phyloP scores from a whole-genome alignment of 805 yeast genomes.

The Lipomyces chichibuensis region DNA sequence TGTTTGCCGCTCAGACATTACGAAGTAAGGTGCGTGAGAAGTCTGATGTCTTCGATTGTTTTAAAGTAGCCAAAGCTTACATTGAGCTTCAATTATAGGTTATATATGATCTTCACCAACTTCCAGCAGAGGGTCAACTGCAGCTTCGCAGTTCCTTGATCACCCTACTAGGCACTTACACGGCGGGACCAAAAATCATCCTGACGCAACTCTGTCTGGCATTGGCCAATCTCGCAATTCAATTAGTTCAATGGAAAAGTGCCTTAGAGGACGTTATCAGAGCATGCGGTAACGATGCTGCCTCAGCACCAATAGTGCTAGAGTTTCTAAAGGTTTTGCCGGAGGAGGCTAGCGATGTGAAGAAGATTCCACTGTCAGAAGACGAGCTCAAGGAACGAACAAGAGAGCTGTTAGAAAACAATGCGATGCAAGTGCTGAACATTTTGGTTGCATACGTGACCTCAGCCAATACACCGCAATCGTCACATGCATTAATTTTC shows the following conservation, averaged over 20 bases:
- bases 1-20: conserved; percentile 91
- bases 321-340: conserved; percentile 87
- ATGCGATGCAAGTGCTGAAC: conserved; percentile 67
- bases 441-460: conserved; percentile 60
- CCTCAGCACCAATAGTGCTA: conserved; percentile 55
- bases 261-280: conserved; percentile 70
- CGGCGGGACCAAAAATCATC: conserved; percentile 58
- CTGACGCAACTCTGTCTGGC: conserved; percentile 82
- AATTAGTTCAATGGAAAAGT: conserved; percentile 69
- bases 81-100: conserved; percentile 45
- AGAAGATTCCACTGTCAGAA: conserved; percentile 75
- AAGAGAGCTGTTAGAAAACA: conserved; percentile 61
- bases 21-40: conserved; percentile 57
- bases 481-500: conserved; percentile 54
- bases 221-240: conserved; percentile 79
- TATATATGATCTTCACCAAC: conserved; percentile 80
- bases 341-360: conserved; percentile 81
- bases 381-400: conserved; percentile 75
- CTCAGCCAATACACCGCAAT: conserved; percentile 42
- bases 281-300: conserved; percentile 48
- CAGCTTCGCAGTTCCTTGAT: conserved; percentile 72
- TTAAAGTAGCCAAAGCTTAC: not conserved
- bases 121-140: conserved; percentile 60
- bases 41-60: not conserved
- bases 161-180: conserved; percentile 56